A percentile compares a stretch with the other conserved stretches of the same genome.
phyloP scores from a whole-genome alignment of 441 rosid species.

The Daphne laureola region DNA sequence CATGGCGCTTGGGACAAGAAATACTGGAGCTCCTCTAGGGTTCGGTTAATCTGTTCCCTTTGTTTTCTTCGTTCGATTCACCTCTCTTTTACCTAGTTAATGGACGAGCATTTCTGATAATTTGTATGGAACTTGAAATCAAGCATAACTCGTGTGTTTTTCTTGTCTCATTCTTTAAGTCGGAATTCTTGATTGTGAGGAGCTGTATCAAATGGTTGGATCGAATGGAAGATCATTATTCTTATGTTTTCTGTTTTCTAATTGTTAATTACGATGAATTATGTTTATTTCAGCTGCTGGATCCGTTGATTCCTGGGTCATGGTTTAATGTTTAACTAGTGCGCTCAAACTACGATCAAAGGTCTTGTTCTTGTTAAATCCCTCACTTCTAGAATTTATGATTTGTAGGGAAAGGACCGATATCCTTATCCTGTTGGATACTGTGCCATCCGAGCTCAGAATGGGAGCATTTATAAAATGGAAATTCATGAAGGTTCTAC shows the following conservation, averaged over 20 bases:
- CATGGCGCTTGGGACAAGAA: constrained; percentile 75
- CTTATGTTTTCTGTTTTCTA: too few species aligned
- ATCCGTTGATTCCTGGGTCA: too few species aligned
- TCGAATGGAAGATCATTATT: too few species aligned
- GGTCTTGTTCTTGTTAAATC: constrained; percentile 5
- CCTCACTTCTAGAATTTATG: constrained; percentile 2
- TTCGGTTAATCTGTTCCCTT: constrained; percentile 22
- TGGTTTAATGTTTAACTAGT: too few species aligned
- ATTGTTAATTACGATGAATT: too few species aligned
- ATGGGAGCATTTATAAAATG: constrained; percentile 50
- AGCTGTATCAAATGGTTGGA: too few species aligned
- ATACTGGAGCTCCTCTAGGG: constrained; percentile 97
- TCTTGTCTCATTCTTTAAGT: too few species aligned
- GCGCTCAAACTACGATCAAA: not conserved
- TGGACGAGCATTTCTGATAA: not conserved
- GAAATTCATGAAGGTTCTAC: constrained; percentile 72
- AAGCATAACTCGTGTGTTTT: not conserved
- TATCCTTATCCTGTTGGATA: constrained; percentile 92
- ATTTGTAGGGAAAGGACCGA: constrained; percentile 74
- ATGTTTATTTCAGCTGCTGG: too few species aligned
- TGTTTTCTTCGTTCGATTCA: not conserved
- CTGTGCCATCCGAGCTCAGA: constrained; percentile 57
- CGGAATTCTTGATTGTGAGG: too few species aligned
- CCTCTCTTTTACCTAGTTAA: not conserved
- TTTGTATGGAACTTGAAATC: not conserved